Conservation (phyloP, 2,329 filamentous ascomycete genomes). For the Periconia sp. region DNA sequence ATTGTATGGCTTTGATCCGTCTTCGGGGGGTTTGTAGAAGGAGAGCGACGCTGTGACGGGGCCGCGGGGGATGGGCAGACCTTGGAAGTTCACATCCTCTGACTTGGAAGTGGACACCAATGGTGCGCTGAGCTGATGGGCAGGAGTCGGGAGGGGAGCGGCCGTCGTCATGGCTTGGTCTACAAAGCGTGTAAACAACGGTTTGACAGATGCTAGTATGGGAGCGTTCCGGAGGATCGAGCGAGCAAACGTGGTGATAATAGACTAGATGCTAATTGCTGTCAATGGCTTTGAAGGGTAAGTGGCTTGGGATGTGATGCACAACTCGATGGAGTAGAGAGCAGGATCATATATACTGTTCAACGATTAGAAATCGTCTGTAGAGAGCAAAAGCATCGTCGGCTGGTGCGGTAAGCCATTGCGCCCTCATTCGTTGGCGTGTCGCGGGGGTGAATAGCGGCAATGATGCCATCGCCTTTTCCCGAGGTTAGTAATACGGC, state of each 20-base stretch:
- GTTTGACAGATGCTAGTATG: constrained; percentile 1
- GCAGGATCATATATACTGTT: constrained; percentile 25
- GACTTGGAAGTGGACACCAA: constrained; percentile 26
- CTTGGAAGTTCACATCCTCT: constrained; percentile 39
- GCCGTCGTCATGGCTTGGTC: constrained; percentile 53
- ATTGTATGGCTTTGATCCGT: constrained; percentile 36
- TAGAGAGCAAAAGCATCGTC: neutral
- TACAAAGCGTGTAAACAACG: neutral
- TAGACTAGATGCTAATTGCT: constrained; percentile 4
- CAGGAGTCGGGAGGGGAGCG: constrained; percentile 48
- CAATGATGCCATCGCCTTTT: constrained; percentile 44
- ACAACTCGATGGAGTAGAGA: neutral
- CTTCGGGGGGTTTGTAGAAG: constrained; percentile 36
- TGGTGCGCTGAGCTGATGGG: constrained; percentile 46
- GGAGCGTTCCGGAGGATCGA: no score
- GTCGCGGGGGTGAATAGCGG: constrained; percentile 14
- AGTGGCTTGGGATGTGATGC: constrained; percentile 12
- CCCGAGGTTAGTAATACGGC: constrained; percentile 35
- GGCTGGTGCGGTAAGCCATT: constrained; percentile 10
- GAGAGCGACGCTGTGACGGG: constrained; percentile 31
- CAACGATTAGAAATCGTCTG: constrained; percentile 41
- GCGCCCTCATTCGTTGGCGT: constrained; percentile 19
- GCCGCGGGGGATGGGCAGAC: constrained; percentile 35
- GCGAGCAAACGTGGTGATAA: constrained; percentile 10
- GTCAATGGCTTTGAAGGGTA: constrained; percentile 12